phyloP scores from a whole-genome alignment of 305 asterid species.

The Fraxinus sp. region DNA sequence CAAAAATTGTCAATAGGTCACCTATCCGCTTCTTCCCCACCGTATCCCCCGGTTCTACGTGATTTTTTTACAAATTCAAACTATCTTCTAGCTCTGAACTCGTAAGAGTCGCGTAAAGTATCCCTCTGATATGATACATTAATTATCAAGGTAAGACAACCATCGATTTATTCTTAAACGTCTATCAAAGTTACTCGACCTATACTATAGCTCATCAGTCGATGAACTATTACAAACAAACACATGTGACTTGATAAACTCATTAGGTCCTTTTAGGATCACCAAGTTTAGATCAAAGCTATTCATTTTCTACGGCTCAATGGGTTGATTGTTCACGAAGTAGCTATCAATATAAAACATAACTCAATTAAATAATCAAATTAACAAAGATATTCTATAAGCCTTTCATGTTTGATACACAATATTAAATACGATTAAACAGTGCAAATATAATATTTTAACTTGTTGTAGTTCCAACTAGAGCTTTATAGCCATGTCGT shows the following conservation, averaged over 20 bases:
- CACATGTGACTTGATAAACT: neutral
- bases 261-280: neutral
- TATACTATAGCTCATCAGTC: neutral
- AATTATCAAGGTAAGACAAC: neutral
- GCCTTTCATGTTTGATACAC: neutral
- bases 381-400: neutral
- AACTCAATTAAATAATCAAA: neutral
- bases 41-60: neutral
- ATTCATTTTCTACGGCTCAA: neutral
- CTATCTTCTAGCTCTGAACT: neutral
- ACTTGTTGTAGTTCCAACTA: neutral
- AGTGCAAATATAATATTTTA: neutral
- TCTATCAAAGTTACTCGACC: neutral
- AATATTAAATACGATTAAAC: neutral
- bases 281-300: neutral
- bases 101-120: neutral
- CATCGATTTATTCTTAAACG: neutral
- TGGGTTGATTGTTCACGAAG: neutral
- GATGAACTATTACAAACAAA: neutral
- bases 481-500: neutral
- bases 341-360: neutral
- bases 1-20: neutral
- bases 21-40: neutral
- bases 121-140: neutral
- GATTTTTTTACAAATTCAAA: neutral